Evolutionary conservation across 768 basidiomycete genomes (phyloP), one percentile per base, ranked within the genome.

Genomic region (Xerocomus brunneocitrinus): DNA sequence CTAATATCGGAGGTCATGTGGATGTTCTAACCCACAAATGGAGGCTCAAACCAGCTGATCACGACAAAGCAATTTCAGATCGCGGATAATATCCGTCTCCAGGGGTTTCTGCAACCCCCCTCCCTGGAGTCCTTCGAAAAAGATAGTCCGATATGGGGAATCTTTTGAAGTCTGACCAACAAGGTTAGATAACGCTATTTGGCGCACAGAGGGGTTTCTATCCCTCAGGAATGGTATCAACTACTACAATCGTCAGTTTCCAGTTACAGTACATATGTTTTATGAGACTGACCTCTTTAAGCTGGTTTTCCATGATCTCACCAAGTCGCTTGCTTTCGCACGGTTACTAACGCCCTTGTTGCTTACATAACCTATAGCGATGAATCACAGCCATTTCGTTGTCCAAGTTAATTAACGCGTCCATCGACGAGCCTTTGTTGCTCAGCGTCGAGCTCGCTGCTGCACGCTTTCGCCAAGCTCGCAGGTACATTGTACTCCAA

Each of bases 181-280:
- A 14, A 98, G 79, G 72, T 91, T 90, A 40, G 84, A 79, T 7
- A 98, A 77, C 4, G 95, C 91, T 53, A 97, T 78, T 62, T 88
- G 86, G 42, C 95, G 81, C 19, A 89, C 95, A 63, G 92, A 84
- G 0, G 89, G 91, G 61, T 95, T 95, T 54, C 78, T 79, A 58
- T 95, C 92, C 60, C 85, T 81, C 48, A 98, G 71, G 66, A 98
- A 98, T 3, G 81, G 83, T 12, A 93, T 69, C 24, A 98, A 82
- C 84, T 97, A 69, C n/a, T 3, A 35, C 46, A 9, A 27, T 8
- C 10, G 14, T 64, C 19, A 71, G 52, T 44, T 58, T 36, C 8
- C n/a, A 32, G 19, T 3, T 30, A 27, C 4, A 13, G 35, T 9
- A 38, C 5, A 49, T 34, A 50, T 16, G 24, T 43, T 36, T 39